Percentiles rank a stretch among this genome's conserved stretches.
Evolutionary conservation across 2,329 filamentous ascomycete genomes (phyloP).

Genomic region (Diplodia seriata): DNA sequence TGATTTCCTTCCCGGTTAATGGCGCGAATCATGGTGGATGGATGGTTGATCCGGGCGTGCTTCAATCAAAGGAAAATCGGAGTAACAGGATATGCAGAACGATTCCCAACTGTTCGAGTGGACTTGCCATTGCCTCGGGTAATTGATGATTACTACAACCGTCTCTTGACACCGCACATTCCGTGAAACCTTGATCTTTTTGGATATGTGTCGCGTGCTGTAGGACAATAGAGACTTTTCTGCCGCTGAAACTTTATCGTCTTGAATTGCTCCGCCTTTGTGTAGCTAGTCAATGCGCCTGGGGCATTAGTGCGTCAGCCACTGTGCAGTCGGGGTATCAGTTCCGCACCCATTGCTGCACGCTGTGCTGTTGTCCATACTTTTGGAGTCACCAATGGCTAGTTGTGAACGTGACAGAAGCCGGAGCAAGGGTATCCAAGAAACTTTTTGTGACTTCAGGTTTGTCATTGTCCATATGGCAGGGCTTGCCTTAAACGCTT

Average conservation of each 20-base stretch:
- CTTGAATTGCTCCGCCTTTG: neutral
- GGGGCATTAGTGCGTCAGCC: conserved; percentile 12
- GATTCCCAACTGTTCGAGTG: conserved; percentile 14
- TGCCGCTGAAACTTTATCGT: neutral
- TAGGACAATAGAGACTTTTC: neutral
- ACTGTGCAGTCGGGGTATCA: neutral
- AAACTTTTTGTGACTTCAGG: neutral
- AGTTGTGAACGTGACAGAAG: neutral
- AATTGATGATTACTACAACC: conserved; percentile 3
- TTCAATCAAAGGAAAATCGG: conserved; percentile 27
- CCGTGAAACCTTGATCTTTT: neutral
- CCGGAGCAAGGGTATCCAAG: conserved; percentile 2
- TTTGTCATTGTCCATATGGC: neutral
- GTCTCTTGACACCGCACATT: neutral
- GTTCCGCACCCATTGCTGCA: neutral
- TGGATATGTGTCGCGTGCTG: neutral
- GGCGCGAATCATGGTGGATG: conserved; percentile 23
- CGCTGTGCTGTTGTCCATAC: neutral
- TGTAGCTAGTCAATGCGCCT: conserved; percentile 7
- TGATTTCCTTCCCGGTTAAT: conserved; percentile 24
- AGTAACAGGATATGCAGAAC: conserved; percentile 23
- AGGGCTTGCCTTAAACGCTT: neutral
- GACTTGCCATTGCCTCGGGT: conserved; percentile 20
- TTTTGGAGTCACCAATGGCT: conserved; percentile 1
- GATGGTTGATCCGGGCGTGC: conserved; percentile 24